These are phyloP conservation scores for Solanum bukasovii DNA, from an alignment of 257 asterid species.

Conservation along the genomic window DNA sequence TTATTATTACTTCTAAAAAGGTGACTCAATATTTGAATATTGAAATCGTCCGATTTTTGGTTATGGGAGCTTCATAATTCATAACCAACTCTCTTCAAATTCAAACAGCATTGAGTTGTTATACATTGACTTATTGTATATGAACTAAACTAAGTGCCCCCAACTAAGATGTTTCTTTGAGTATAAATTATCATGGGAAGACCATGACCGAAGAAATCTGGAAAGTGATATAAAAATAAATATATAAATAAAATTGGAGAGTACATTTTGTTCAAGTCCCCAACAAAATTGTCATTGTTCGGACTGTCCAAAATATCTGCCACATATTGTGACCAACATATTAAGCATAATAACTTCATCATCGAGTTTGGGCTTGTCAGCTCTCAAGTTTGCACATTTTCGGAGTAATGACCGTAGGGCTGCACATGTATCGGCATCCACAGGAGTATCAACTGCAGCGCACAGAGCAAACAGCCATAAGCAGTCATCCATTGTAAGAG, in stretches of 20 bases:
- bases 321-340: conserved; percentile 58
- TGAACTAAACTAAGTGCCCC: not conserved
- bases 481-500: conserved; percentile 32
- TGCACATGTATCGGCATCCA: conserved; percentile 67
- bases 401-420: conserved; percentile 70
- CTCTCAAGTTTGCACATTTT: conserved; percentile 73
- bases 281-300: conserved; percentile 21
- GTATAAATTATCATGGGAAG: not conserved
- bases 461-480: conserved; percentile 80
- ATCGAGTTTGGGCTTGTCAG: conserved; percentile 50
- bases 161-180: not conserved
- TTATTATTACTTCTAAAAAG: too few species aligned
- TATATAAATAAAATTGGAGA: not conserved
- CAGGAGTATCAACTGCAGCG: conserved; percentile 68
- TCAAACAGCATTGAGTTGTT: not conserved
- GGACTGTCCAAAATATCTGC: conserved; percentile 79
- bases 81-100: not conserved
- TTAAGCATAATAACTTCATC: conserved; percentile 66
- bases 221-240: not conserved
- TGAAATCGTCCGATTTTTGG: too few species aligned
- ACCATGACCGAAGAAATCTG: not conserved
- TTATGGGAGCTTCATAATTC: too few species aligned
- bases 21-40: too few species aligned
- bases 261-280: not conserved
- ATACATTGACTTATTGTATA: not conserved